Conservation (phyloP, 345 rosid genomes). For the Aurinia saxatilis region DNA sequence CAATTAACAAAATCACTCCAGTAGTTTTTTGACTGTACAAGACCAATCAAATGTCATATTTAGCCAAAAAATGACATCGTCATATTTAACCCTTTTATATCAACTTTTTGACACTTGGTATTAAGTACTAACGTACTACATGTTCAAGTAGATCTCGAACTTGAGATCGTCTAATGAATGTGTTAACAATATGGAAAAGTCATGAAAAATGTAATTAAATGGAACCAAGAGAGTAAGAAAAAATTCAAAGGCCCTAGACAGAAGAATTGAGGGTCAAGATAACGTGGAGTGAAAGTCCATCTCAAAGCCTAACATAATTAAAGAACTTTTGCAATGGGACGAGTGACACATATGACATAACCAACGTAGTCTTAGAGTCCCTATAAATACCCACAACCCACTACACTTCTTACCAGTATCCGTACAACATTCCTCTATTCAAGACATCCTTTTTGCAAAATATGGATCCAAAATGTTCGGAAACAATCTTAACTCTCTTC, state of each 20-base stretch:
- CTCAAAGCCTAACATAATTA: slow-evolving; percentile 4
- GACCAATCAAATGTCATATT: no score
- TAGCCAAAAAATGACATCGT: no score
- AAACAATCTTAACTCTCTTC: not conserved
- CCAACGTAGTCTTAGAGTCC: not conserved
- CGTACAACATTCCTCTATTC: not conserved
- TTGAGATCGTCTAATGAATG: not conserved
- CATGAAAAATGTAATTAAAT: not conserved
- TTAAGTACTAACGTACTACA: no score
- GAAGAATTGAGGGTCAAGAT: not conserved
- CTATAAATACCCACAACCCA: not conserved
- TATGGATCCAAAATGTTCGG: slow-evolving; percentile 2
- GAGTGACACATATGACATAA: not conserved
- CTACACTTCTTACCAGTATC: not conserved
- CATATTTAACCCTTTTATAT: no score
- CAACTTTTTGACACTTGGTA: no score
- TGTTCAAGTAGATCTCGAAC: not conserved
- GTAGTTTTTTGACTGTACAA: no score
- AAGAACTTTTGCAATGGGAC: slow-evolving; percentile 4
- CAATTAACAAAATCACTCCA: no score
- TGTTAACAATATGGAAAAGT: not conserved
- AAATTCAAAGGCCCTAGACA: not conserved
- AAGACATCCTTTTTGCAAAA: not conserved
- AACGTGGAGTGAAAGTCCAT: not conserved
- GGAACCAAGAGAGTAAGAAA: not conserved